A percentile compares a stretch with the other conserved stretches of the same genome.
Conservation (phyloP, 441 rosid species). For the Gossypium aridum region DNA sequence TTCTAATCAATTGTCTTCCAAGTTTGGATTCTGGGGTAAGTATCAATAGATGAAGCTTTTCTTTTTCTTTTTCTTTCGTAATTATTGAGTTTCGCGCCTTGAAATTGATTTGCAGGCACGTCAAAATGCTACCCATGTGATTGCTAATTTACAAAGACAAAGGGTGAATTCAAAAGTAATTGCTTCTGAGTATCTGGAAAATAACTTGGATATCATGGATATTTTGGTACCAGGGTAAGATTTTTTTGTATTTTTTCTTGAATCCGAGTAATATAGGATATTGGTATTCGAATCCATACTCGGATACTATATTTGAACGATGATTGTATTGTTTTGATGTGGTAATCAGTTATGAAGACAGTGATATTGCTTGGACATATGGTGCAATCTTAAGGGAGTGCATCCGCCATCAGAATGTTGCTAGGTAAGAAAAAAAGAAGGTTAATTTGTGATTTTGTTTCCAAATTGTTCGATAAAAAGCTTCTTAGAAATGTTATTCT, state of each 20-base stretch:
- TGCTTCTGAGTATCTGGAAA: slow-evolving; percentile 53
- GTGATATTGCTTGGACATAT: slow-evolving; percentile 43
- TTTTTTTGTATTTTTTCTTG: not conserved
- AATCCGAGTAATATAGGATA: not conserved
- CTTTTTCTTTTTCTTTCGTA: not conserved
- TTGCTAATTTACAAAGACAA: slow-evolving; percentile 59
- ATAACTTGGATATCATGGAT: slow-evolving; percentile 50
- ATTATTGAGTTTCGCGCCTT: not conserved
- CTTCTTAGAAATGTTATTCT: not conserved
- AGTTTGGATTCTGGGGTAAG: slow-evolving; percentile 3
- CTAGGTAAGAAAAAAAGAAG: slow-evolving; percentile 25
- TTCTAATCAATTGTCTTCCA: slow-evolving; percentile 9
- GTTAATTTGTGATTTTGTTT: not conserved
- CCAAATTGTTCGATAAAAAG: not conserved
- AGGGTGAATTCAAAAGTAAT: slow-evolving; percentile 39
- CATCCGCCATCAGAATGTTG: slow-evolving; percentile 56
- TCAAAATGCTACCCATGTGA: slow-evolving; percentile 42
- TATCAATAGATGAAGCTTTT: not conserved
- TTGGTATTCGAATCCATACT: not conserved
- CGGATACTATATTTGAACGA: not conserved
- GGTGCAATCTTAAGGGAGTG: slow-evolving; percentile 59
- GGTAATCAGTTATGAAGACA: slow-evolving; percentile 29
- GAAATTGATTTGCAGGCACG: not conserved
- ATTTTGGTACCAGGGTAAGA: slow-evolving; percentile 37
- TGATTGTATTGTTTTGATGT: not conserved